These are phyloP conservation scores for Cystobasidium sp. DNA, from an alignment of 1,284 basidiomycete species.

Conservation along the genomic window DNA sequence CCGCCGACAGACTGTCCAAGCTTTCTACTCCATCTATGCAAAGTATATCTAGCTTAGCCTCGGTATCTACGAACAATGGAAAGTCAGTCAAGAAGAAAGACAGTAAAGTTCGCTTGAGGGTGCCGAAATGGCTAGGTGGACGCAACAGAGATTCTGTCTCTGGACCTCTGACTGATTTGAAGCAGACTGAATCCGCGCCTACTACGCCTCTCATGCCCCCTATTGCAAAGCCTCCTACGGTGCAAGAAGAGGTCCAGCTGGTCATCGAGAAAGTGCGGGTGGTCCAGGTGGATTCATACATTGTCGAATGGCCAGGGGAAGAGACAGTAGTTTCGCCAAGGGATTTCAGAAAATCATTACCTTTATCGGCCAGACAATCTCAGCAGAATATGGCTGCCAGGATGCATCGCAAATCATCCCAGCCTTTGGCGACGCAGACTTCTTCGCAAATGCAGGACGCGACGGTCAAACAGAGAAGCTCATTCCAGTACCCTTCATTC, in stretches of 20 bases:
- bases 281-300: slow-evolving; percentile 22
- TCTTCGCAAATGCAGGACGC: background rate
- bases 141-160: slow-evolving; percentile 3
- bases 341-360: slow-evolving; percentile 13
- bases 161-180: background rate
- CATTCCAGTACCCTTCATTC: slow-evolving; percentile 1
- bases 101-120: slow-evolving; percentile 34
- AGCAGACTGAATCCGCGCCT: slow-evolving; percentile 31
- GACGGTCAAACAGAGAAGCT: background rate
- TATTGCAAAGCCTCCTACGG: background rate
- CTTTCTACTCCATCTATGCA: slow-evolving; percentile 23
- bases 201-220: slow-evolving; percentile 6
- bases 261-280: slow-evolving; percentile 37
- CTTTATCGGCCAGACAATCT: slow-evolving; percentile 3
- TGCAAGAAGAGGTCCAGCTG: slow-evolving; percentile 33
- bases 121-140: slow-evolving; percentile 38
- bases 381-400: background rate
- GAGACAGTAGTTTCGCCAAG: background rate
- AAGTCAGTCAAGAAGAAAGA: slow-evolving; percentile 39
- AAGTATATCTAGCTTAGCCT: slow-evolving; percentile 28
- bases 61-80: background rate
- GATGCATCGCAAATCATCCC: slow-evolving; percentile 29
- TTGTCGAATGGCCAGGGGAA: slow-evolving; percentile 40
- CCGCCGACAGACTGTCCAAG: slow-evolving; percentile 22
- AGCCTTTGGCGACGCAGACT: background rate